Percentiles rank a stretch among this genome's conserved stretches.
phyloP scores from a whole-genome alignment of 495 filamentous ascomycete species.

The Penicillium argentinense region DNA sequence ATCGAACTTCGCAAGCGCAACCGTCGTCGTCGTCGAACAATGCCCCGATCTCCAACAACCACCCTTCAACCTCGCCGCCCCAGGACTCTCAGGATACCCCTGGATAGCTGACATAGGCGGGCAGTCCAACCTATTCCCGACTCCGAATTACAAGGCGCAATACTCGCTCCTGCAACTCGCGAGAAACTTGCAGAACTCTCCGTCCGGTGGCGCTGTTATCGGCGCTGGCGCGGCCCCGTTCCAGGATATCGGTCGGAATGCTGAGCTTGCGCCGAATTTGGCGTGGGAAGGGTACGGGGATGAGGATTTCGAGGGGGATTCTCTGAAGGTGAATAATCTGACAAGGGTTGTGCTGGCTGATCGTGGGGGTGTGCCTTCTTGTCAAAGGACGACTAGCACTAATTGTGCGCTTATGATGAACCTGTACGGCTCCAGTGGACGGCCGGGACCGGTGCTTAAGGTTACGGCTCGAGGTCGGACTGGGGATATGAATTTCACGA shows the following conservation, averaged over 20 bases:
- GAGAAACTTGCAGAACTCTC: constrained; percentile 32
- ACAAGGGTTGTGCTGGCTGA: constrained; percentile 15
- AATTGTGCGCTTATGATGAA: constrained; percentile 43
- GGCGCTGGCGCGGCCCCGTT: constrained; percentile 43
- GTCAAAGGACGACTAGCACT: constrained; percentile 11
- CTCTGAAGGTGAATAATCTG: constrained; percentile 14
- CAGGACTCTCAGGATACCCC: constrained; percentile 35
- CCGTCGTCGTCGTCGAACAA: constrained; percentile 23
- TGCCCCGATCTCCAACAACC: constrained; percentile 37
- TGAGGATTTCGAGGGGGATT: constrained; percentile 18
- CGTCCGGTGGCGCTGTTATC: constrained; percentile 23
- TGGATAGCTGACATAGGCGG: constrained; percentile 42
- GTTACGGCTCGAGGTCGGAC: constrained; percentile 27
- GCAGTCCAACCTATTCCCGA: constrained; percentile 33
- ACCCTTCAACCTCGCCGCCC: constrained; percentile 36
- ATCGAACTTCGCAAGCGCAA: constrained; percentile 26
- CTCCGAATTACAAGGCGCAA: constrained; percentile 27
- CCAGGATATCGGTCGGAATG: constrained; percentile 37
- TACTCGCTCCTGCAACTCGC: constrained; percentile 33
- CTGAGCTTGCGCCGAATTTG: constrained; percentile 40
- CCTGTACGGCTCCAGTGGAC: constrained; percentile 33
- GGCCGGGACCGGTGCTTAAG: constrained; percentile 31
- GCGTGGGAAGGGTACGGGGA: constrained; percentile 16
- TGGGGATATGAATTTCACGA: constrained; percentile 31
- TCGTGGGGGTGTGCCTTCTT: constrained; percentile 4